Evolutionary conservation across 1,284 basidiomycete species (phyloP), one percentile per base, ranked within the genome.

Genomic region (Jaminaea rosea): DNA sequence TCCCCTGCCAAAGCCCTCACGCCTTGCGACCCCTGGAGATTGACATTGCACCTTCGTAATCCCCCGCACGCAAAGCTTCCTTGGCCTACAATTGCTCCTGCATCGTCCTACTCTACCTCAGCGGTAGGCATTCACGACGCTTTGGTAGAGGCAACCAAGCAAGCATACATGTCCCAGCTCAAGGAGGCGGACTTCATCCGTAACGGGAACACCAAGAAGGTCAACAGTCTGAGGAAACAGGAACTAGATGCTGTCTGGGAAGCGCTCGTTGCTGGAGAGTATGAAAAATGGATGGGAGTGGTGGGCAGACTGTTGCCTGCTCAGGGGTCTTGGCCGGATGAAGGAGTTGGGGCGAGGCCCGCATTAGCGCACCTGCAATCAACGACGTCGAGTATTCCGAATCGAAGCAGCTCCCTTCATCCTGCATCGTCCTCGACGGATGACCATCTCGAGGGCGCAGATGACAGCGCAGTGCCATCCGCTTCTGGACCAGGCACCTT

Each of bases 311-410:
- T 23, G 54, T 47, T 10, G 15, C 9, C 24, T 37, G 26, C 24
- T 31, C 32, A 4, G 26, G 3, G 32, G 10, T 15, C 8, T 15
- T 13, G 24, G 21, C 26, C 2, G 21, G 11, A 19, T 61, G 88
- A 90, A 92, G 76, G 91, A 93, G 74, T 96, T 91, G 88, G 84
- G 82, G 86, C 36, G 86, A 96, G 60, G 89, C 89, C 1, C 82
- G 85, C 9, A 91, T 92, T 69, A 81, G 97, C 3, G 62, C 80
- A 1, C 79, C 80, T 1, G 58, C 41, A 26, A 31, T 27, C 11
- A 34, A 21, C 50, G 26, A 6, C 23, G 26, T 17, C 9, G 42
- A 26, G 10, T 24, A 42, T 21, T 2, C 31, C 34, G 26, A 21
- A n/a, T n/a, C n/a, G n/a, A n/a, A n/a, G n/a, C n/a, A n/a, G n/a